phyloP scores from a whole-genome alignment of 2,329 filamentous ascomycete genomes.

The Sporothrix brunneoviolacea region DNA sequence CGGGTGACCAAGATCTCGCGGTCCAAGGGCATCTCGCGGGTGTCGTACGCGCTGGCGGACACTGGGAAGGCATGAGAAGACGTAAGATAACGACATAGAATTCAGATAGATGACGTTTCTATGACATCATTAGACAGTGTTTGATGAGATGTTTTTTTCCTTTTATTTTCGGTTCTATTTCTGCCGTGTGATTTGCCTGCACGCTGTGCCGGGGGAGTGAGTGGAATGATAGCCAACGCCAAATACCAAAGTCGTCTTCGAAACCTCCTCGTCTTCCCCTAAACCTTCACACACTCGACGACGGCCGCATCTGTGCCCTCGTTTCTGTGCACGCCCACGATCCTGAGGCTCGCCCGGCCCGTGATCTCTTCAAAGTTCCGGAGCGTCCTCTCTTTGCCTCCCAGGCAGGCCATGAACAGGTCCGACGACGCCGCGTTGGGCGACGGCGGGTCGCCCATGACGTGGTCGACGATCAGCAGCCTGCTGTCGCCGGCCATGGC shows the following conservation, averaged over 20 bases:
- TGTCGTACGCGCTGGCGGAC: slow-evolving; percentile 35
- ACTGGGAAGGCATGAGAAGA: neutral
- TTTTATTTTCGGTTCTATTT: too few relatives aligned
- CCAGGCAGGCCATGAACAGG: slow-evolving; percentile 20
- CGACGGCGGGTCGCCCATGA: slow-evolving; percentile 18
- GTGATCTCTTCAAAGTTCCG: slow-evolving; percentile 16
- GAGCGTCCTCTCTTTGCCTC: slow-evolving; percentile 23
- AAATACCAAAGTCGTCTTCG: too few relatives aligned
- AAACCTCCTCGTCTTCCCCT: neutral
- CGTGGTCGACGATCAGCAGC: slow-evolving; percentile 22
- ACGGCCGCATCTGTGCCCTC: slow-evolving; percentile 17
- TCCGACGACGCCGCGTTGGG: slow-evolving; percentile 16
- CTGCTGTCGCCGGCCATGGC: slow-evolving; percentile 26
- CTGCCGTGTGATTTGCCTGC: too few relatives aligned
- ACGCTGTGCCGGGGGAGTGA: too few relatives aligned
- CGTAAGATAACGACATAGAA: too few relatives aligned
- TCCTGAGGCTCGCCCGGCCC: slow-evolving; percentile 16
- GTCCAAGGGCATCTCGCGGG: slow-evolving; percentile 55
- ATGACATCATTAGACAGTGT: too few relatives aligned
- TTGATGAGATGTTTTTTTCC: too few relatives aligned
- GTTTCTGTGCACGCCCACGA: slow-evolving; percentile 15
- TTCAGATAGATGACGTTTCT: too few relatives aligned
- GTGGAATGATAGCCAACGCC: neutral
- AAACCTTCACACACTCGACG: slow-evolving; percentile 20
- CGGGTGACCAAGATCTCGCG: slow-evolving; percentile 61